Evolutionary conservation across 257 asterid genomes (phyloP).

Genomic region (Catharanthus roseus): DNA sequence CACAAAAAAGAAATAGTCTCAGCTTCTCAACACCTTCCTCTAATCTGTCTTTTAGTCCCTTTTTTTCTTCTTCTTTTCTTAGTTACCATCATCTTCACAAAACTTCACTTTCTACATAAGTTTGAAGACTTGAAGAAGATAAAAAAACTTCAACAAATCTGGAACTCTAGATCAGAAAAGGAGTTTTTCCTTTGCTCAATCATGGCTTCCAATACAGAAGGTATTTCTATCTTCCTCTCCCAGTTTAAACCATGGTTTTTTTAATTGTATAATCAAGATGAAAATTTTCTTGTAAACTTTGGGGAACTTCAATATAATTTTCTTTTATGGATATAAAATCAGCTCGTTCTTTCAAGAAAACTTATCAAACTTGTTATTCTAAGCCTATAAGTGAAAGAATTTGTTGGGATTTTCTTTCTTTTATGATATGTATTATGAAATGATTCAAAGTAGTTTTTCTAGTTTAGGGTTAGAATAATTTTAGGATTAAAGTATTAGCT

Average conservation of each 20-base stretch:
- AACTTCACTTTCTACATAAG: conserved; percentile 19
- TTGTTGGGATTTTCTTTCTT: background rate
- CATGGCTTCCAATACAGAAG: conserved; percentile 26
- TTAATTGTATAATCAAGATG: background rate
- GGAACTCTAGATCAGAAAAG: conserved; percentile 6
- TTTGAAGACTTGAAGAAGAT: background rate
- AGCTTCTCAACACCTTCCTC: conserved; percentile 26
- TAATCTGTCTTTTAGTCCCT: conserved; percentile 23
- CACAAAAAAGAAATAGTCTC: background rate
- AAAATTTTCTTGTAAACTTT: background rate
- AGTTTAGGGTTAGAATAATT: background rate
- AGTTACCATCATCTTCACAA: background rate
- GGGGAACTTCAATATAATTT: background rate
- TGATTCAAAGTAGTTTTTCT: background rate
- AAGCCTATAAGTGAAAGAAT: background rate
- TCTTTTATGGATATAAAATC: no score
- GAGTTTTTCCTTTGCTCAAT: background rate
- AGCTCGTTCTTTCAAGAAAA: background rate
- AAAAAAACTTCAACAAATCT: conserved; percentile 17
- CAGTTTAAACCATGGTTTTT: background rate
- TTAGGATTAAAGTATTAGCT: background rate
- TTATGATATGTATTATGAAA: background rate
- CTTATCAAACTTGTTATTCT: background rate
- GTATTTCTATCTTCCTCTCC: conserved; percentile 9
- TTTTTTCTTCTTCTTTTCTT: background rate